Evolutionary conservation across 495 filamentous ascomycete genomes (phyloP).

Genomic region (Aspergillus funiculosus): DNA sequence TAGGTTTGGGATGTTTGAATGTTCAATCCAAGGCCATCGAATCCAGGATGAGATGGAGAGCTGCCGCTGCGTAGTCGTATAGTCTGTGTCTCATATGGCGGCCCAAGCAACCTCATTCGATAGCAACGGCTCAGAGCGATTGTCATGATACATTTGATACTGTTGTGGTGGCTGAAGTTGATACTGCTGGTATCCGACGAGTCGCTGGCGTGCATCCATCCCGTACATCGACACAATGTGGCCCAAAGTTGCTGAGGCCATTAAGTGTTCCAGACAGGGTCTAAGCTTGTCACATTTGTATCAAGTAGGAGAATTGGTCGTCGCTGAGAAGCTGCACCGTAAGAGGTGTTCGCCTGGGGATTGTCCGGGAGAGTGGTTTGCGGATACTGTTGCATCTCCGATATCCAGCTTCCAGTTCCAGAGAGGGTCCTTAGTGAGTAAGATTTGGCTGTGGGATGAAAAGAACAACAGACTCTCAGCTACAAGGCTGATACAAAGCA

Average conservation of each 20-base stretch:
- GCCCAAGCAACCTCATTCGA: slow-evolving; percentile 17
- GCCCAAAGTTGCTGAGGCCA: slow-evolving; percentile 18
- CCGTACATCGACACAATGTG: slow-evolving; percentile 33
- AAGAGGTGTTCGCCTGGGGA: slow-evolving; percentile 23
- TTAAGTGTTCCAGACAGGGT: slow-evolving; percentile 19
- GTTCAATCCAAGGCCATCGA: slow-evolving; percentile 24
- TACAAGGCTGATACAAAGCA: too few species aligned
- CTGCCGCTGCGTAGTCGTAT: slow-evolving; percentile 46
- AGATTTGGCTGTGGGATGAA: neutral
- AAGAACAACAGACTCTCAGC: neutral
- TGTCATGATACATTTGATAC: slow-evolving; percentile 28
- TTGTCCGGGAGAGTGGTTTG: slow-evolving; percentile 9
- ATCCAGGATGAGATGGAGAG: slow-evolving; percentile 41
- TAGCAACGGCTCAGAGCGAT: slow-evolving; percentile 31
- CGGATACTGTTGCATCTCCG: slow-evolving; percentile 7
- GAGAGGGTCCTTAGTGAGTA: slow-evolving; percentile 20
- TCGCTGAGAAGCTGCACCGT: slow-evolving; percentile 12
- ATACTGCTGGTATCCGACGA: slow-evolving; percentile 18
- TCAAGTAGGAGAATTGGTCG: slow-evolving; percentile 22
- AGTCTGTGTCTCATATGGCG: slow-evolving; percentile 13
- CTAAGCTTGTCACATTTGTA: slow-evolving; percentile 15
- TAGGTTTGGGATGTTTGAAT: too few species aligned
- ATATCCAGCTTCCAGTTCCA: slow-evolving; percentile 23
- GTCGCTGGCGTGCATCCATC: slow-evolving; percentile 25
- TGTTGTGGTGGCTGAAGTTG: slow-evolving; percentile 12